Conservation (phyloP, 345 rosid species). For the Brassica juncea region DNA sequence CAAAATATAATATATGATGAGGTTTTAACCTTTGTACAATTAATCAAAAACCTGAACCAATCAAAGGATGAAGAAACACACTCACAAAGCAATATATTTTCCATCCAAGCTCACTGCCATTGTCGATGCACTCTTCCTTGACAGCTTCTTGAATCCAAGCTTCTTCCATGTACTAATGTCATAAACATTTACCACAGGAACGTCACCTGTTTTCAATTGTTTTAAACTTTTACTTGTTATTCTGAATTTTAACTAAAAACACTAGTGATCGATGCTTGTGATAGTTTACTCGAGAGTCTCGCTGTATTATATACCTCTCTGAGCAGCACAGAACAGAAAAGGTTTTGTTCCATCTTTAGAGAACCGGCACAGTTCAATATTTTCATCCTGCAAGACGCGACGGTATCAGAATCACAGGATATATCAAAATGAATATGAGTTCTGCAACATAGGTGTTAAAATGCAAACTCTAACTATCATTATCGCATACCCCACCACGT, state of each 20-base stretch:
- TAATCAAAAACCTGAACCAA: conserved; percentile 3
- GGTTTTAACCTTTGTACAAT: background rate
- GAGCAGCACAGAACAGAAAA: conserved; percentile 80
- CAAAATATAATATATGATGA: background rate
- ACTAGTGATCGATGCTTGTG: background rate
- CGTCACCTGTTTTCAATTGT: conserved; percentile 57
- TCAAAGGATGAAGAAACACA: conserved; percentile 32
- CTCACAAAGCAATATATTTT: conserved; percentile 92
- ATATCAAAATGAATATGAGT: conserved; percentile 1
- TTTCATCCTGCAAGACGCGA: conserved; percentile 67
- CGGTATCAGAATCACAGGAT: background rate
- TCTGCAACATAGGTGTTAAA: background rate
- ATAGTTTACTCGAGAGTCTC: background rate
- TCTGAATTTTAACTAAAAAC: conserved; percentile 18
- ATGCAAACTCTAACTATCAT: background rate
- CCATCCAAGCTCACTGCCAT: conserved; percentile 93
- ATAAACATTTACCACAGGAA: conserved; percentile 69
- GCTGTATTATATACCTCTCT: conserved; percentile 50
- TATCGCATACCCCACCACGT: conserved; percentile 60
- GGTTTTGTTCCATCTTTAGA: conserved; percentile 96
- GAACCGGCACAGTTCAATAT: conserved; percentile 75
- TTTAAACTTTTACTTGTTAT: conserved; percentile 29
- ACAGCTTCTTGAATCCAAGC: conserved; percentile 87
- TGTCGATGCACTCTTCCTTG: conserved; percentile 70
- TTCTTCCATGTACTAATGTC: conserved; percentile 93